These are phyloP conservation scores for Clathrospora elynae DNA, from an alignment of 2,329 filamentous ascomycete genomes.

Conservation along the genomic window DNA sequence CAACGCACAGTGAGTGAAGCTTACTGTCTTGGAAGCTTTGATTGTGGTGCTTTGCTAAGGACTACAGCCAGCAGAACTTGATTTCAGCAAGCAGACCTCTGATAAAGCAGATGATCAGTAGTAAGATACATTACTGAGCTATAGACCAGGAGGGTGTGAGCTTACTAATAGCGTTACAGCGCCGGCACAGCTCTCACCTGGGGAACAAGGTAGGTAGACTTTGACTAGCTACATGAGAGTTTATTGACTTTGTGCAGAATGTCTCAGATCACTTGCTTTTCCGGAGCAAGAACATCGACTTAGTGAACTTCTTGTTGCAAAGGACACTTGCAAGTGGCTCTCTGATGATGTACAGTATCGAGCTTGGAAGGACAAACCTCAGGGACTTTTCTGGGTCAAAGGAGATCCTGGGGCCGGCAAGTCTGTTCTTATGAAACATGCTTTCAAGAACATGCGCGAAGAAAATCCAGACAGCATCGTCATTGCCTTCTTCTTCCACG, in stretches of 20 bases:
- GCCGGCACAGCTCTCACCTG: too few species aligned
- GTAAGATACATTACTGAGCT: too few species aligned
- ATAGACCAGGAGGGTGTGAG: too few species aligned
- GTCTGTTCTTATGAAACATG: constrained; percentile 49
- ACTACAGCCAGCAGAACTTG: too few species aligned
- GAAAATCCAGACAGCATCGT: constrained; percentile 1
- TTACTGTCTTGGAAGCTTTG: too few species aligned
- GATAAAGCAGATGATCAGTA: too few species aligned
- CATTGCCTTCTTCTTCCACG: constrained; percentile 27
- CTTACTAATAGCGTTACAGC: too few species aligned
- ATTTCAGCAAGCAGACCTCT: too few species aligned
- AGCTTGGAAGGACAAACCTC: constrained; percentile 42
- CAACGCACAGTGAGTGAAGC: too few species aligned
- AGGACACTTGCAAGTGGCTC: constrained; percentile 48
- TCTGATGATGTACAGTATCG: constrained; percentile 39
- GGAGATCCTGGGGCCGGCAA: constrained; percentile 46
- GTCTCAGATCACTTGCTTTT: constrained; percentile 17
- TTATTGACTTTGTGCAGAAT: constrained; percentile 10
- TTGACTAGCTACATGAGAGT: too few species aligned
- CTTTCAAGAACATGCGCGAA: constrained; percentile 24
- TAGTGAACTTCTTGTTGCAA: constrained; percentile 8
- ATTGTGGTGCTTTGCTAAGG: too few species aligned
- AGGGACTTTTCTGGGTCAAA: constrained; percentile 54
- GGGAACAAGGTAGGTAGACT: too few species aligned
- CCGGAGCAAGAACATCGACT: constrained; percentile 15